Evolutionary conservation across 1,139 yeast genomes (phyloP), one percentile per base, ranked within the genome.

Genomic region (Magnusiomyces suaveolens): DNA sequence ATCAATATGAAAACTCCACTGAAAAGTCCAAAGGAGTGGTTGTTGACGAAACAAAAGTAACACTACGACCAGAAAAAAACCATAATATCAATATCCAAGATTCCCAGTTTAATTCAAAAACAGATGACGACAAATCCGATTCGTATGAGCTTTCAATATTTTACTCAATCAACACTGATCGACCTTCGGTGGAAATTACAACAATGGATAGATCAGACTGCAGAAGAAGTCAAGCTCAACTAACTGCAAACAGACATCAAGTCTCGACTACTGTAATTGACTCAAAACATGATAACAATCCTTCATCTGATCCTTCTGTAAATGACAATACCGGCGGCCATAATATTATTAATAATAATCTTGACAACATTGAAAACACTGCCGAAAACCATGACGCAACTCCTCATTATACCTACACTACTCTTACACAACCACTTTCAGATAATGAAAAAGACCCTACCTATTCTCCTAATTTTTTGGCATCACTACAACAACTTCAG

Each of bases 401-500:
- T 8, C 43, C 41, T 32, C 25, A 14, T 8, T 47, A 47, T 16
- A 39, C 46, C 20, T 38, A 38, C 23, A 38, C 39, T 2, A 39
- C 52, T 4, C 46, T 39, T 2, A 16, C 49, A 2, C 43, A 18
- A 12, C 44, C 49, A 2, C 25, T 26, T 24, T 36, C 49, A 3
- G 32, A 20, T n/a, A 36, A 24, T 10, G 33, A 8, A 3, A 26
- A 44, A 18, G 21, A 50, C 32, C 20, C 41, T 32, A 43, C 43
- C 16, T 43, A 26, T n/a, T 12, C 51, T 2, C 43, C 23, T 25
- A 21, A 33, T 20, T 23, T 21, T 4, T 25, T 50, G 14, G 44
- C 23, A 3, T 36, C 41, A 14, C 41, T 36, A 10, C 48, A 50
- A 32, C 43, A 25, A n/a, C 49, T 55, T 23, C 44, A 58, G 12